phyloP scores from a whole-genome alignment of 495 filamentous ascomycete species.

The Articulospora tetracladia region DNA sequence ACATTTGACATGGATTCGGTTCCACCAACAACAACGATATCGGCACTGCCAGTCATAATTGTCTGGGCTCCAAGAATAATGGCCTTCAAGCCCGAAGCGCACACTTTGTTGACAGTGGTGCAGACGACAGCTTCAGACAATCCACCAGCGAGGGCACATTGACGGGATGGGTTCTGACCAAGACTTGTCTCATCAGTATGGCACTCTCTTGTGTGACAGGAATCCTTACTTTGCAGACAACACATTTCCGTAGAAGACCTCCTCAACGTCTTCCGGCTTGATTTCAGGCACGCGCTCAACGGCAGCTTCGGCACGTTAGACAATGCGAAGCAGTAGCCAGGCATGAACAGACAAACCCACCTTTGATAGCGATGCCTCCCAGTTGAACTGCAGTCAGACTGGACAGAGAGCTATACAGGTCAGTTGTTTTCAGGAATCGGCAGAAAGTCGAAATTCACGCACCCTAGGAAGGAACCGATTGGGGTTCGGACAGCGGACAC shows the following conservation, averaged over 20 bases:
- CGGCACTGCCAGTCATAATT: constrained; percentile 90
- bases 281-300: constrained; percentile 80
- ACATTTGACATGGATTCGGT: constrained; percentile 97
- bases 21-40: constrained; percentile 86
- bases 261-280: constrained; percentile 81
- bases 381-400: constrained; percentile 82
- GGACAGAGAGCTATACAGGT: constrained; percentile 65
- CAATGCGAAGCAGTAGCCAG: not conserved
- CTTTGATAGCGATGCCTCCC: constrained; percentile 87
- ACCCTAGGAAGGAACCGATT: constrained; percentile 91
- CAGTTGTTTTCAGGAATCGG: constrained; percentile 22
- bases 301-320: constrained; percentile 53
- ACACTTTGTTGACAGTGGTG: constrained; percentile 98
- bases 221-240: constrained; percentile 83
- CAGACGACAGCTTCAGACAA: constrained; percentile 72
- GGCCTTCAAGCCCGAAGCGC: constrained; percentile 89
- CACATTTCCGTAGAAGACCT: constrained; percentile 98
- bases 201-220: not conserved
- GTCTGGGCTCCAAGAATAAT: constrained; percentile 94
- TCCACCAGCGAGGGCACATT: constrained; percentile 86
- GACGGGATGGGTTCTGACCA: constrained; percentile 93
- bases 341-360: constrained; percentile 41
- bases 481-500: constrained; percentile 89
- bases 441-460: constrained; percentile 28
- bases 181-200: constrained; percentile 51